Evolutionary conservation across 2,329 filamentous ascomycete species (phyloP).

Genomic region (Phaeosphaeria sp.): DNA sequence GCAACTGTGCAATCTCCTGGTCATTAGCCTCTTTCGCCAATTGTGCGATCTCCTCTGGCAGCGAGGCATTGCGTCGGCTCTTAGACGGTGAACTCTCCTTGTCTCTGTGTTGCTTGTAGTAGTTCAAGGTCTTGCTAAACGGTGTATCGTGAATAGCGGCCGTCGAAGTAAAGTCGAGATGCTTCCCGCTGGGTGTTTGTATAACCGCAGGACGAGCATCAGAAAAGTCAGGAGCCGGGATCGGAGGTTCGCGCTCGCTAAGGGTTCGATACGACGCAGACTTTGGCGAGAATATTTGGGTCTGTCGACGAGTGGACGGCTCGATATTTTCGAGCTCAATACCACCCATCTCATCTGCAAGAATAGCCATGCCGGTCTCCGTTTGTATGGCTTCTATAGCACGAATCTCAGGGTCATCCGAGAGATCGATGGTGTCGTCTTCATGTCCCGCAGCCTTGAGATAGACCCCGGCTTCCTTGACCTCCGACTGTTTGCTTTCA

Average conservation of each 20-base stretch:
- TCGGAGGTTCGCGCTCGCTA: not conserved
- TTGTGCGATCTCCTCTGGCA: slow-evolving; percentile 28
- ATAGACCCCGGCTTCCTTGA: not conserved
- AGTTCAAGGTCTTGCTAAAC: slow-evolving; percentile 23
- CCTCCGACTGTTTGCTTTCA: not conserved
- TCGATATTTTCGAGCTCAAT: not conserved
- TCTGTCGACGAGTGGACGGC: not conserved
- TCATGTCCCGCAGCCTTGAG: not conserved
- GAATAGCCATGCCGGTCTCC: not conserved
- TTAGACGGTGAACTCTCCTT: slow-evolving; percentile 21
- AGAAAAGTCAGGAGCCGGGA: not conserved
- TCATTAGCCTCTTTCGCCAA: slow-evolving; percentile 16
- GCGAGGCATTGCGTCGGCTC: slow-evolving; percentile 24
- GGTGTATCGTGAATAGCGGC: slow-evolving; percentile 16
- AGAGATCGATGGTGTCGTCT: not conserved
- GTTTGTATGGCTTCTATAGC: not conserved
- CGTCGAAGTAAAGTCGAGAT: slow-evolving; percentile 11
- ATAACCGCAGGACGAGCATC: not conserved
- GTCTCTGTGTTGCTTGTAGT: slow-evolving; percentile 23
- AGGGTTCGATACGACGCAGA: not conserved
- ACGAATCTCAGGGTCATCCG: not conserved
- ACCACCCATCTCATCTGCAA: not conserved
- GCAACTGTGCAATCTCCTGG: slow-evolving; percentile 24
- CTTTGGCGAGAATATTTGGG: not conserved
- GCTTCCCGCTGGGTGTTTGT: slow-evolving; percentile 2